Evolutionary conservation across 805 yeast species (phyloP).

Genomic region (Citeromyces nyonsensis): DNA sequence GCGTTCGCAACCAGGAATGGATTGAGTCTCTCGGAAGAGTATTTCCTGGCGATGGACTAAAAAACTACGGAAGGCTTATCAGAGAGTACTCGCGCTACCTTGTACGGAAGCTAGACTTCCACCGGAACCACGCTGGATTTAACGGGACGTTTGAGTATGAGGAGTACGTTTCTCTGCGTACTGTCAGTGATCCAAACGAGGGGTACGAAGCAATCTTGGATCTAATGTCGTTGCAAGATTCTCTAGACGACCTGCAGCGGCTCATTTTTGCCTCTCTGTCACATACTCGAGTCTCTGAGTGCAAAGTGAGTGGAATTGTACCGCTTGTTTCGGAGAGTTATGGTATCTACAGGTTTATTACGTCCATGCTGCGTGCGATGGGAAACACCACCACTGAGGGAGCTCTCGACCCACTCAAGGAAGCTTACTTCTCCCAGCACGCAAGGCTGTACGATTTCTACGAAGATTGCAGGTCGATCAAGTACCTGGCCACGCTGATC

Average conservation of each 20-base stretch:
- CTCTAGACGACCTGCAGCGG: constrained; percentile 64
- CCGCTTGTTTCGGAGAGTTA: constrained; percentile 85
- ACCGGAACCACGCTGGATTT: constrained; percentile 72
- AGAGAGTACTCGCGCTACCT: constrained; percentile 61
- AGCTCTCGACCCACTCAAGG: constrained; percentile 47
- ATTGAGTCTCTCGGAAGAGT: constrained; percentile 55
- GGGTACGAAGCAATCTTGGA: constrained; percentile 86
- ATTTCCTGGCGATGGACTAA: constrained; percentile 22
- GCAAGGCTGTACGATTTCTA: constrained; percentile 64
- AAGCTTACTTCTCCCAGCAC: constrained; percentile 59
- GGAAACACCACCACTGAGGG: constrained; percentile 59
- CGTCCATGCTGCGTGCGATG: constrained; percentile 85
- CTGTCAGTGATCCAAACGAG: constrained; percentile 88
- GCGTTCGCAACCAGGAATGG: constrained; percentile 65
- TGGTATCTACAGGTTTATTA: constrained; percentile 81
- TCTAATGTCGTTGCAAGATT: constrained; percentile 74
- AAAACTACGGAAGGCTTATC: constrained; percentile 57
- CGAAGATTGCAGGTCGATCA: constrained; percentile 78
- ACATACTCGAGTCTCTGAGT: constrained; percentile 45
- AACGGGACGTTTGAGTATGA: constrained; percentile 94
- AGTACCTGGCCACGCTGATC: constrained; percentile 66
- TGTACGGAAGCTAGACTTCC: constrained; percentile 65
- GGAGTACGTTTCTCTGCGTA: constrained; percentile 77
- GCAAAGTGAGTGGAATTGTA: constrained; percentile 74
- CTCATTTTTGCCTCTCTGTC: constrained; percentile 59